Evolutionary conservation across 106 monocot species (phyloP).

Genomic region (Ottelia alismoides): DNA sequence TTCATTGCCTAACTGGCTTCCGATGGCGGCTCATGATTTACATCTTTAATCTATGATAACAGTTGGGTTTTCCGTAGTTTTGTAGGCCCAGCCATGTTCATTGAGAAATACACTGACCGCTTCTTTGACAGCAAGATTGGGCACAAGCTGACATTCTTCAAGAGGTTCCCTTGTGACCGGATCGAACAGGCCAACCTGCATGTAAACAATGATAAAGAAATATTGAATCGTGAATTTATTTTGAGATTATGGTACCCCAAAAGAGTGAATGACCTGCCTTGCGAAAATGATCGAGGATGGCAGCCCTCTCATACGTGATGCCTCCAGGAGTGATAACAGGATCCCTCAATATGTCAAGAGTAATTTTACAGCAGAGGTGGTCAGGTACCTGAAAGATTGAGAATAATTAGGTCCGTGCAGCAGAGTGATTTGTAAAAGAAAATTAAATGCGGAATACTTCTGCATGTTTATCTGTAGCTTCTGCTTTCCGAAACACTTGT

Average conservation of each 20-base stretch:
- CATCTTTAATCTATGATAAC: too few relatives aligned
- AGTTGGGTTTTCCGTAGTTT: too few relatives aligned
- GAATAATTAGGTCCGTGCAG: background rate
- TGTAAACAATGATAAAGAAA: too few relatives aligned
- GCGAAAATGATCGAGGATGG: slow-evolving; percentile 60
- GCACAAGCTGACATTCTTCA: slow-evolving; percentile 30
- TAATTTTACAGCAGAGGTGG: slow-evolving; percentile 68
- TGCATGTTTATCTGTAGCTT: slow-evolving; percentile 5
- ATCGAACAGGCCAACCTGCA: slow-evolving; percentile 66
- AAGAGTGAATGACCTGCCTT: slow-evolving; percentile 26
- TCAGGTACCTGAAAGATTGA: slow-evolving; percentile 52
- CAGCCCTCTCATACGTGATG: slow-evolving; percentile 60
- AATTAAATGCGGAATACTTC: too few relatives aligned
- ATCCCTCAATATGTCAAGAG: slow-evolving; percentile 60
- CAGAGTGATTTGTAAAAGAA: background rate
- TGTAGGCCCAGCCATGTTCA: slow-evolving; percentile 51
- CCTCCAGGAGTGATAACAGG: too few relatives aligned
- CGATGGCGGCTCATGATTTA: too few relatives aligned
- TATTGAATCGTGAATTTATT: background rate
- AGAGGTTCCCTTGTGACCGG: slow-evolving; percentile 46
- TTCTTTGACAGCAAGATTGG: slow-evolving; percentile 66
- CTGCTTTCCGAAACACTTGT: too few relatives aligned
- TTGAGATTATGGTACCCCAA: too few relatives aligned
- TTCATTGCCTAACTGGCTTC: too few relatives aligned
- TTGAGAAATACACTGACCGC: slow-evolving; percentile 45